Conservation (phyloP, 139 green algal species). For the Diplosphaera chodatii region DNA sequence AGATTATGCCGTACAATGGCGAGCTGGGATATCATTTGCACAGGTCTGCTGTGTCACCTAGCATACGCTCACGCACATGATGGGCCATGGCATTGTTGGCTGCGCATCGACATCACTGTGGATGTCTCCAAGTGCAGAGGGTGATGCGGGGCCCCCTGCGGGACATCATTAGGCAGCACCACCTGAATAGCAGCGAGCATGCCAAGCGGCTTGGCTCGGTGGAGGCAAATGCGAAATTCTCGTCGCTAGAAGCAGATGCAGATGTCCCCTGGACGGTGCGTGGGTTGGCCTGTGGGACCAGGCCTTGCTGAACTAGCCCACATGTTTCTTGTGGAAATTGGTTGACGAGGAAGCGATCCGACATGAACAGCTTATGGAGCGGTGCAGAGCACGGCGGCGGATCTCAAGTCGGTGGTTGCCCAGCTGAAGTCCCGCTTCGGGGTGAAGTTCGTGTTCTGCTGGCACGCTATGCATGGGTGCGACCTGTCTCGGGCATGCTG, state of each 20-base stretch:
- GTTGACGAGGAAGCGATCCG: no score
- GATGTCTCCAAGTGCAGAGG: not conserved
- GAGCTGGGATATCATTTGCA: slow-evolving; percentile 52
- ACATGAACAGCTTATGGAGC: no score
- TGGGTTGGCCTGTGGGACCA: no score
- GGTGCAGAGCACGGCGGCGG: slow-evolving; percentile 23
- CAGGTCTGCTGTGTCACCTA: slow-evolving; percentile 18
- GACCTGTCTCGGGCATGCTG: no score
- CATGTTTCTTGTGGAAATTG: no score
- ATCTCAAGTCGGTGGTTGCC: slow-evolving; percentile 53
- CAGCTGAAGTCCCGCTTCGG: slow-evolving; percentile 41
- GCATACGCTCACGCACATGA: not conserved
- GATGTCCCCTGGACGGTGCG: slow-evolving; percentile 19
- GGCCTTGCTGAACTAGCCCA: no score
- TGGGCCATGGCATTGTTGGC: no score
- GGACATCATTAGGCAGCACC: slow-evolving; percentile 58
- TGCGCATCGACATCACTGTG: no score
- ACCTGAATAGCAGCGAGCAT: slow-evolving; percentile 62
- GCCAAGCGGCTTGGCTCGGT: slow-evolving; percentile 64
- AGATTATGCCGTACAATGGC: slow-evolving; percentile 75
- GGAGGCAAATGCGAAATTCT: slow-evolving; percentile 81
- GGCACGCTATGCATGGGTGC: slow-evolving; percentile 83
- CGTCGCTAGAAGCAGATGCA: slow-evolving; percentile 17
- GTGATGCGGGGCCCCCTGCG: slow-evolving; percentile 16
- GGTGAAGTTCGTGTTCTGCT: slow-evolving; percentile 76